These are phyloP conservation scores for Trichoderma sp. DNA, from an alignment of 2,329 filamentous ascomycete genomes.

Conservation along the genomic window DNA sequence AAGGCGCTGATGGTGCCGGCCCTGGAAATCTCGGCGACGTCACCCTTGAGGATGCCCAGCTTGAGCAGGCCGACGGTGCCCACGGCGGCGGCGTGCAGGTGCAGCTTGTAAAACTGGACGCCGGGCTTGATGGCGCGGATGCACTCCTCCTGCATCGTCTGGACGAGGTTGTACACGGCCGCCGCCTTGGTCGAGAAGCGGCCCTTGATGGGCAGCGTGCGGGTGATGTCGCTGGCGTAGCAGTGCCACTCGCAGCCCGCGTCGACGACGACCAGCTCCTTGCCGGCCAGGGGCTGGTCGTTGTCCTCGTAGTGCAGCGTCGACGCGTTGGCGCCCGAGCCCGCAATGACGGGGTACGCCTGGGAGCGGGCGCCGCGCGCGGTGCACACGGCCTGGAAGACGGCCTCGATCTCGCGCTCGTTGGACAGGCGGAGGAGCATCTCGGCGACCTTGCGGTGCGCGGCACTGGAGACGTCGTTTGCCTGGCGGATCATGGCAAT, in stretches of 20 bases:
- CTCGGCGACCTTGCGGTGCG: slow-evolving; percentile 72
- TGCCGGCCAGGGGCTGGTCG: slow-evolving; percentile 67
- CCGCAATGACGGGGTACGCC: slow-evolving; percentile 88
- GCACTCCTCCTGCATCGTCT: slow-evolving; percentile 77
- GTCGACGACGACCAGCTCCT: slow-evolving; percentile 79
- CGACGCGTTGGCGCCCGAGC: slow-evolving; percentile 77
- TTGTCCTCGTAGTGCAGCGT: slow-evolving; percentile 88
- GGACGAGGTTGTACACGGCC: slow-evolving; percentile 75
- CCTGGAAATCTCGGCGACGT: slow-evolving; percentile 56
- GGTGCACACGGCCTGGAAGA: slow-evolving; percentile 73
- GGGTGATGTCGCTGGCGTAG: slow-evolving; percentile 89
- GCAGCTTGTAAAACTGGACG: slow-evolving; percentile 69
- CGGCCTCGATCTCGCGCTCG: slow-evolving; percentile 81
- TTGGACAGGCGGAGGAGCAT: slow-evolving; percentile 65
- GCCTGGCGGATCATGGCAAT: slow-evolving; percentile 79
- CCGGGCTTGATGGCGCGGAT: slow-evolving; percentile 70
- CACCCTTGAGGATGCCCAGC: slow-evolving; percentile 72
- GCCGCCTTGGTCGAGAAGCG: slow-evolving; percentile 67
- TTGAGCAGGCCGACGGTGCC: slow-evolving; percentile 70
- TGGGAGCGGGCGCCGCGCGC: slow-evolving; percentile 72
- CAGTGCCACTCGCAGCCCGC: slow-evolving; percentile 82
- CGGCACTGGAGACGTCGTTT: slow-evolving; percentile 75
- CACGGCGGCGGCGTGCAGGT: slow-evolving; percentile 71
- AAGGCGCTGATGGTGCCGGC: slow-evolving; percentile 62
- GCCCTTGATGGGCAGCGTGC: slow-evolving; percentile 79